Conservation (phyloP, 441 rosid genomes). For the Syzygium malaccense region DNA sequence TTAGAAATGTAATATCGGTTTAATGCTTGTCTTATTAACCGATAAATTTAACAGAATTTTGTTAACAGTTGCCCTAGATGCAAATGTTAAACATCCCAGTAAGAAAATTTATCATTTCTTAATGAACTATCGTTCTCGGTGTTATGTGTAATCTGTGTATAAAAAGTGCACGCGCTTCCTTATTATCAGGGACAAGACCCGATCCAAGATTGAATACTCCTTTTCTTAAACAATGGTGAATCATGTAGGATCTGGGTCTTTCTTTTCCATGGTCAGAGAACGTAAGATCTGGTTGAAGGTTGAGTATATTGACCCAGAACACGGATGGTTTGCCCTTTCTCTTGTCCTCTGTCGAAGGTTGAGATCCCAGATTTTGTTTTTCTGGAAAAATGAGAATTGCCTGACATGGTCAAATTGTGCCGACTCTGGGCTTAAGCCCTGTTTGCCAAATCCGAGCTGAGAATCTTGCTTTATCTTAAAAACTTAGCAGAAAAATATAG, state of each 20-base stretch:
- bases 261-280: too few species aligned
- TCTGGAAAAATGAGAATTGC: neutral
- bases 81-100: rapidly evolving
- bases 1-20: neutral
- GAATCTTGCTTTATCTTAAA: neutral
- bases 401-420: neutral
- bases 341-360: neutral
- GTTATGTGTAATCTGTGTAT: neutral
- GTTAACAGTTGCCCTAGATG: rapidly evolving
- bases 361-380: neutral
- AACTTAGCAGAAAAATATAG: neutral
- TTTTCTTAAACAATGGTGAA: neutral
- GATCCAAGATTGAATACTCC: neutral
- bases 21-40: neutral
- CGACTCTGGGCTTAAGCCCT: neutral
- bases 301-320: rapidly evolving
- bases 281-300: neutral
- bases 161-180: neutral
- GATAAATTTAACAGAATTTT: neutral
- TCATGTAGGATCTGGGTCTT: neutral
- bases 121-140: rapidly evolving
- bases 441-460: neutral
- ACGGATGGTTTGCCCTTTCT: neutral
- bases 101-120: neutral
- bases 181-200: neutral